These are phyloP conservation scores for Kondoa malvinella DNA, from an alignment of 768 basidiomycete genomes.

Conservation along the genomic window DNA sequence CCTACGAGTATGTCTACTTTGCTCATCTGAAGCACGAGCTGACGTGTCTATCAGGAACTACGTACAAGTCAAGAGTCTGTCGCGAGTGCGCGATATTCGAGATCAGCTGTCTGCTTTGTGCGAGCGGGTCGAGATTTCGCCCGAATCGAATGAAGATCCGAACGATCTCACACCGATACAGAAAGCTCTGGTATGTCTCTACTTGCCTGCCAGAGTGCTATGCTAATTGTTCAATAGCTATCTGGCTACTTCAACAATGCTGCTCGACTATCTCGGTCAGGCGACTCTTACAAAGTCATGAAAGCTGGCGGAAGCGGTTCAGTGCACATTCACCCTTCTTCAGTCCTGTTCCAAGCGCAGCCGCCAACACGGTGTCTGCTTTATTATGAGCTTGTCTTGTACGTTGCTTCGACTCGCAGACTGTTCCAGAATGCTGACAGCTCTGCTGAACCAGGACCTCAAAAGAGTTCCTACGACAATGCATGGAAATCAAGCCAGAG, in stretches of 20 bases:
- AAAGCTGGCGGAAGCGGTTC: constrained; percentile 53
- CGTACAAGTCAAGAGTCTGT: constrained; percentile 50
- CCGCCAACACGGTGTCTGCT: constrained; percentile 77
- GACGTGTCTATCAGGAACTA: constrained; percentile 5
- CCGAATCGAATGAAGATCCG: constrained; percentile 70
- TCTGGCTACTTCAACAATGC: constrained; percentile 31
- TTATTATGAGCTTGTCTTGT: constrained; percentile 88
- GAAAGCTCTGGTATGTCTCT: constrained; percentile 85
- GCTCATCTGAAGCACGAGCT: constrained; percentile 31
- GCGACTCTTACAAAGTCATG: constrained; percentile 89
- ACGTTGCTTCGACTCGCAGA: background rate
- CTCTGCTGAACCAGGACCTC: constrained; percentile 40
- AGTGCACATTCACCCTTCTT: constrained; percentile 91
- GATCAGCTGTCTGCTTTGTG: constrained; percentile 80
- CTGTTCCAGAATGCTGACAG: background rate
- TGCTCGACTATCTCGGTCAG: constrained; percentile 85
- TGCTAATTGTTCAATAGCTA: background rate
- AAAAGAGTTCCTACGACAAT: constrained; percentile 91
- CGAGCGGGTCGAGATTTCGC: constrained; percentile 87
- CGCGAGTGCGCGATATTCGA: constrained; percentile 85
- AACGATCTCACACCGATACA: constrained; percentile 85
- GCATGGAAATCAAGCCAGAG: constrained; percentile 92
- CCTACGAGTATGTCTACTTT: constrained; percentile 44
- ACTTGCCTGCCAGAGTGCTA: constrained; percentile 39
- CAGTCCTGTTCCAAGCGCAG: constrained; percentile 83